Percentiles rank a stretch among this genome's conserved stretches.
phyloP scores from a whole-genome alignment of 2,329 filamentous ascomycete genomes.

The Verticillium longisporum region DNA sequence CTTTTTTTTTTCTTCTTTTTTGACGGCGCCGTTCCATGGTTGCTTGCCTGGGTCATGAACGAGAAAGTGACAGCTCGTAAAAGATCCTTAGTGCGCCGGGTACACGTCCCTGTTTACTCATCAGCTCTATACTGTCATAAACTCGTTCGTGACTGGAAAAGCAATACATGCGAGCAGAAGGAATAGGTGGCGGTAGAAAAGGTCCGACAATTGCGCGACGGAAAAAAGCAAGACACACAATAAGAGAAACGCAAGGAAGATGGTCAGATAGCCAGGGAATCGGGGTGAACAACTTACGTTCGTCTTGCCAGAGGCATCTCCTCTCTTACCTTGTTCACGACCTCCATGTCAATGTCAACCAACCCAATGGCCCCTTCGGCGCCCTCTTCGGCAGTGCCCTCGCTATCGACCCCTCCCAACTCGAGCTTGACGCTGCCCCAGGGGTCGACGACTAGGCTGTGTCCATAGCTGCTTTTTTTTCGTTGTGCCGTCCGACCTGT shows the following conservation, averaged over 20 bases:
- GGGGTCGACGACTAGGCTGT: slow-evolving; percentile 77
- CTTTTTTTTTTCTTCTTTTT: background rate
- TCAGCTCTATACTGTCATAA: background rate
- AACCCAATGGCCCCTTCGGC: slow-evolving; percentile 42
- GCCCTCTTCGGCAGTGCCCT: slow-evolving; percentile 30
- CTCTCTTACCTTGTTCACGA: slow-evolving; percentile 39
- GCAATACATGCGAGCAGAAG: background rate
- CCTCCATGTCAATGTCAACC: slow-evolving; percentile 44
- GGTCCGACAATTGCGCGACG: too few species aligned
- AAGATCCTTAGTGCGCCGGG: slow-evolving; percentile 5
- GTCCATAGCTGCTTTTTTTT: slow-evolving; percentile 73
- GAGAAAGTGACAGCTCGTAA: slow-evolving; percentile 5
- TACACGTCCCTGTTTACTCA: slow-evolving; percentile 11
- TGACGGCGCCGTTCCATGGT: background rate
- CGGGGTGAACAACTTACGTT: slow-evolving; percentile 32
- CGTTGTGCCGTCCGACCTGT: slow-evolving; percentile 68
- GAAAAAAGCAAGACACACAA: background rate
- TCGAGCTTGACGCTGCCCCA: slow-evolving; percentile 73
- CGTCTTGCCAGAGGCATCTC: slow-evolving; percentile 46
- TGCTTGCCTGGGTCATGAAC: background rate
- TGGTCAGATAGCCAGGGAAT: background rate
- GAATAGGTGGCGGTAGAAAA: background rate
- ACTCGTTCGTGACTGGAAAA: background rate
- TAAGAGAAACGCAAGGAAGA: background rate
- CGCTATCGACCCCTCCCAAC: slow-evolving; percentile 44